A percentile compares a stretch with the other conserved stretches of the same genome.
These are phyloP conservation scores for Stephania japonica DNA, from an alignment of 164 flowering plant species.

Conservation along the genomic window DNA sequence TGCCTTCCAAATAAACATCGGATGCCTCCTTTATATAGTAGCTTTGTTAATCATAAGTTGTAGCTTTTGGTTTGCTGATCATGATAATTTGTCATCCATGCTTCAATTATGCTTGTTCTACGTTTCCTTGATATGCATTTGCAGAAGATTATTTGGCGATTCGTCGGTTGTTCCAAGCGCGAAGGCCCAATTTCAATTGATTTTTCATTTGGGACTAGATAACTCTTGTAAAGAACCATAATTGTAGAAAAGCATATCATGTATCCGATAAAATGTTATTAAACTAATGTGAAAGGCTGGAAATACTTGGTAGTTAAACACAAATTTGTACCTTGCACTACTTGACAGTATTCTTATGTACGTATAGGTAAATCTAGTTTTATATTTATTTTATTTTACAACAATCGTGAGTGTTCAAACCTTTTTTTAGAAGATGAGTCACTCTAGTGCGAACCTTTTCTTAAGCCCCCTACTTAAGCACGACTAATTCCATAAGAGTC, in stretches of 20 bases:
- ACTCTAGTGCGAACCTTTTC: too few species aligned
- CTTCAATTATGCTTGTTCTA: not conserved
- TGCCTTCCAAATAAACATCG: slow-evolving; percentile 18
- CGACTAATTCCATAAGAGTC: too few species aligned
- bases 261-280: not conserved
- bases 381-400: too few species aligned
- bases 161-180: not conserved
- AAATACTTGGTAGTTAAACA: not conserved
- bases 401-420: too few species aligned
- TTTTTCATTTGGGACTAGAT: not conserved
- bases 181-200: not conserved
- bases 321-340: not conserved
- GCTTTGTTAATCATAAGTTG: slow-evolving; percentile 6
- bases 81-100: not conserved
- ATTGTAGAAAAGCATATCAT: not conserved
- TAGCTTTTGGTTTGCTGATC: slow-evolving; percentile 11
- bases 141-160: not conserved
- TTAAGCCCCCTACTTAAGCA: too few species aligned
- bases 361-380: too few species aligned
- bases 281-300: not conserved
- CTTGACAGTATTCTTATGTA: not conserved
- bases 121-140: not conserved
- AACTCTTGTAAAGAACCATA: not conserved
- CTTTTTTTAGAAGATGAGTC: too few species aligned
- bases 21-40: not conserved